A percentile compares a stretch with the other conserved stretches of the same genome.
Evolutionary conservation across 345 rosid genomes (phyloP).

Genomic region (Garcia nutans): DNA sequence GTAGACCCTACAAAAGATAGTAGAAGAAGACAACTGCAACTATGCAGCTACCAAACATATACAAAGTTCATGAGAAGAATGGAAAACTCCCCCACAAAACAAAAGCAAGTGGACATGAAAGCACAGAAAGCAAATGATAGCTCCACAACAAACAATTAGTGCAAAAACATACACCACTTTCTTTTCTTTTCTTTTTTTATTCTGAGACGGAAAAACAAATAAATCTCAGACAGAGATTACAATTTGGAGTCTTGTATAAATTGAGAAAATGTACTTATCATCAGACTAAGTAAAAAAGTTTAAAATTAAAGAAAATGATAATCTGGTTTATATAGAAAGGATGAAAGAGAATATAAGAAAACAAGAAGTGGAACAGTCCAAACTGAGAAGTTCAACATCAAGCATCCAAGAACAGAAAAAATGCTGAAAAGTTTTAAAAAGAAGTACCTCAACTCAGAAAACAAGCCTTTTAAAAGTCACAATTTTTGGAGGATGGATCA

Average conservation of each 20-base stretch:
- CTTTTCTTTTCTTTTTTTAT: conserved; percentile 16
- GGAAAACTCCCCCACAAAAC: conserved; percentile 27
- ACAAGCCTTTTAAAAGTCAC: conserved; percentile 26
- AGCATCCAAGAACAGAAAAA: conserved; percentile 40
- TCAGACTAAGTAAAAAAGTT: conserved; percentile 2
- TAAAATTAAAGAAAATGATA: background rate
- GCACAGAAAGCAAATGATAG: conserved; percentile 36
- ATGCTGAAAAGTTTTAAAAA: conserved; percentile 43
- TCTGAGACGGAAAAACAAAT: conserved; percentile 24
- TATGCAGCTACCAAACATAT: conserved; percentile 28
- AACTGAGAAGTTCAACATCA: conserved; percentile 51
- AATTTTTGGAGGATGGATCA: conserved; percentile 27
- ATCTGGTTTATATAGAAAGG: background rate
- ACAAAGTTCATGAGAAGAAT: conserved; percentile 32
- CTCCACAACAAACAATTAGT: conserved; percentile 35
- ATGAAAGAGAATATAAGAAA: conserved; percentile 7
- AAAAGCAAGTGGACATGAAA: conserved; percentile 36
- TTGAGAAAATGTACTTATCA: background rate
- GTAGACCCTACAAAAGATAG: conserved; percentile 36
- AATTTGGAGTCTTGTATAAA: background rate
- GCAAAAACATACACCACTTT: conserved; percentile 28
- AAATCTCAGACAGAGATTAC: background rate
- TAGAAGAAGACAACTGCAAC: conserved; percentile 43
- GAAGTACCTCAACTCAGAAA: conserved; percentile 33
- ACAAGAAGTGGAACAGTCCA: conserved; percentile 46